Evolutionary conservation across 306 rosid species (phyloP).

Genomic region (Cicer chorassanicum): DNA sequence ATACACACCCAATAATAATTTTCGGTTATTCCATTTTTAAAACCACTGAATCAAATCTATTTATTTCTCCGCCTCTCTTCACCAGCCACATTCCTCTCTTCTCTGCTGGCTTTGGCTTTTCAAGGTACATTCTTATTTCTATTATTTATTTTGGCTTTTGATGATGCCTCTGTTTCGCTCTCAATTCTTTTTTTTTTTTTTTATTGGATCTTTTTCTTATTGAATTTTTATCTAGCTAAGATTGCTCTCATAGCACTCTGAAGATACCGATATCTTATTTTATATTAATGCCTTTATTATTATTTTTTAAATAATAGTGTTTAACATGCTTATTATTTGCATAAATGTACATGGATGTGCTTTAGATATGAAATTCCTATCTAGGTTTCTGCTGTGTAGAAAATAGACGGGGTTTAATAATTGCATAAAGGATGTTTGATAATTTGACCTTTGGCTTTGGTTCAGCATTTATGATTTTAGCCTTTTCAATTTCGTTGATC

Average conservation of each 20-base stretch:
- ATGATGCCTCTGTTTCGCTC: neutral
- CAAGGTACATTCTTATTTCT: conserved; percentile 51
- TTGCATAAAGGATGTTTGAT: conserved; percentile 17
- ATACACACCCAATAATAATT: neutral
- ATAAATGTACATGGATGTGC: too few species aligned
- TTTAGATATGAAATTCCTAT: conserved; percentile 18
- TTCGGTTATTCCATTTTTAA: neutral
- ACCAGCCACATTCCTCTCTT: conserved; percentile 45
- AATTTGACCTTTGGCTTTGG: conserved; percentile 3
- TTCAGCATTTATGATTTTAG: conserved; percentile 9
- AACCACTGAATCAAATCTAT: neutral
- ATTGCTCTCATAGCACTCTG: neutral
- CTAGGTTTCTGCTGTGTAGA: conserved; percentile 24
- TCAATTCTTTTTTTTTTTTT: neutral
- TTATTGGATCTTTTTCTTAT: neutral
- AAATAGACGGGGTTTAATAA: neutral
- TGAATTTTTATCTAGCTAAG: neutral
- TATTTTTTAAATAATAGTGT: neutral
- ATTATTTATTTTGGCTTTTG: too few species aligned
- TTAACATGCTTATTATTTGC: neutral
- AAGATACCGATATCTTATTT: neutral
- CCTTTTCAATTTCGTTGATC: neutral
- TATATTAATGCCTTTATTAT: neutral
- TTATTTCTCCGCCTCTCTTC: conserved; percentile 27
- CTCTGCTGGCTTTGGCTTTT: conserved; percentile 50